Conservation (phyloP, 2,329 filamentous ascomycete species). For the Rutstroemia sp. region DNA sequence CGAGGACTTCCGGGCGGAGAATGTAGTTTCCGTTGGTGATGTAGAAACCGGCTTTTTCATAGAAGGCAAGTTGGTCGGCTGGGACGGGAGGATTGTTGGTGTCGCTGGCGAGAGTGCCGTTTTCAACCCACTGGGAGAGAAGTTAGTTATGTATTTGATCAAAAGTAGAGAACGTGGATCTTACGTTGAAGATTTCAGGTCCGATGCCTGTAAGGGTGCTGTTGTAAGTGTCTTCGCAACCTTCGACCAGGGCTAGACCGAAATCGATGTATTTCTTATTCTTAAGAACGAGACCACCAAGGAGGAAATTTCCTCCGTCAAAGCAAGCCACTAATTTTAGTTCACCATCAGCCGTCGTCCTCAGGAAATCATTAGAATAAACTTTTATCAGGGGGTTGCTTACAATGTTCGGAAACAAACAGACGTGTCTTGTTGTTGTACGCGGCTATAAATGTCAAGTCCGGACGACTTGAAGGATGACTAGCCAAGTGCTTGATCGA, state of each 20-base stretch:
- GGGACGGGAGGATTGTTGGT: constrained; percentile 37
- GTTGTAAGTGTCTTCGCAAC: constrained; percentile 68
- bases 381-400: constrained; percentile 3
- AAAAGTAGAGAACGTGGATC: not conserved
- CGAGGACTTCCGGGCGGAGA: constrained; percentile 73
- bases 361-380: not conserved
- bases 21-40: constrained; percentile 55
- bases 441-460: constrained; percentile 63
- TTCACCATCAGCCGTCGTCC: not conserved
- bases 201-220: constrained; percentile 66
- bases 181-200: constrained; percentile 55
- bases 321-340: constrained; percentile 63
- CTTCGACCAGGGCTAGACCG: constrained; percentile 63
- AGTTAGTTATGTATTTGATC: not conserved
- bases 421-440: constrained; percentile 42
- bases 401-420: constrained; percentile 39
- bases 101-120: constrained; percentile 30
- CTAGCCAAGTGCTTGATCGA: constrained; percentile 65
- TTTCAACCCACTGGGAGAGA: constrained; percentile 43
- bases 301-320: constrained; percentile 76
- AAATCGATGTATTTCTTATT: constrained; percentile 63
- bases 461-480: constrained; percentile 56
- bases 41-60: constrained; percentile 63
- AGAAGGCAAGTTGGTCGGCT: constrained; percentile 48
- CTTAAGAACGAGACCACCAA: constrained; percentile 65